A percentile compares a stretch with the other conserved stretches of the same genome.
phyloP scores from a whole-genome alignment of 163 green algal species.

The Scenedesmus sp. region DNA sequence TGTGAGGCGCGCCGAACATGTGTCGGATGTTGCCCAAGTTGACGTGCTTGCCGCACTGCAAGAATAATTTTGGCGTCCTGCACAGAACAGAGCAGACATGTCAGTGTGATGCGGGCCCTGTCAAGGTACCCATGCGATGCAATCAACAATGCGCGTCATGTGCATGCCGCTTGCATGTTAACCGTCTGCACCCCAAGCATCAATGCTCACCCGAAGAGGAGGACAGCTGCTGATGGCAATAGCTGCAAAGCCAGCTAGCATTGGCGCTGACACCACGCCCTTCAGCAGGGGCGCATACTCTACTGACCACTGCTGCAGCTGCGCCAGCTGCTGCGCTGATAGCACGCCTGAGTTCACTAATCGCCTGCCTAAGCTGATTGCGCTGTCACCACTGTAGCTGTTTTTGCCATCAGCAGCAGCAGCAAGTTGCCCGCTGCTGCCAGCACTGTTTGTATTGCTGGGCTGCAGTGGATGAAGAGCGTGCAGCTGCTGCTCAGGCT shows the following conservation, averaged over 20 bases:
- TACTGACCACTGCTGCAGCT: constrained; percentile 6
- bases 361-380: neutral
- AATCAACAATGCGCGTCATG: neutral
- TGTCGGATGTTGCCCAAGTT: neutral
- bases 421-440: neutral
- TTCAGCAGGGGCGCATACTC: constrained; percentile 8
- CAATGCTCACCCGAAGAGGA: constrained; percentile 32
- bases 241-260: constrained; percentile 27
- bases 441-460: neutral
- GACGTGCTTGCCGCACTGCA: no score
- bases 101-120: neutral
- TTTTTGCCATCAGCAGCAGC: neutral
- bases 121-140: neutral
- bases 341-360: neutral
- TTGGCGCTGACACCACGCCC: constrained; percentile 21
- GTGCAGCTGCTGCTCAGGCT: no score
- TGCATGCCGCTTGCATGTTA: neutral
- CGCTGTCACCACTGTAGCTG: neutral
- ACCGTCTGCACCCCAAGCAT: no score
- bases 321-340: neutral
- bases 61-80: no score
- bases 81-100: no score
- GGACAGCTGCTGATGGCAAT: constrained; percentile 47
- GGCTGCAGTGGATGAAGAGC: no score
- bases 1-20: neutral